Base-by-base conservation (phyloP, 179 eudicot genomes). In the Beta corolliflora region DNA sequence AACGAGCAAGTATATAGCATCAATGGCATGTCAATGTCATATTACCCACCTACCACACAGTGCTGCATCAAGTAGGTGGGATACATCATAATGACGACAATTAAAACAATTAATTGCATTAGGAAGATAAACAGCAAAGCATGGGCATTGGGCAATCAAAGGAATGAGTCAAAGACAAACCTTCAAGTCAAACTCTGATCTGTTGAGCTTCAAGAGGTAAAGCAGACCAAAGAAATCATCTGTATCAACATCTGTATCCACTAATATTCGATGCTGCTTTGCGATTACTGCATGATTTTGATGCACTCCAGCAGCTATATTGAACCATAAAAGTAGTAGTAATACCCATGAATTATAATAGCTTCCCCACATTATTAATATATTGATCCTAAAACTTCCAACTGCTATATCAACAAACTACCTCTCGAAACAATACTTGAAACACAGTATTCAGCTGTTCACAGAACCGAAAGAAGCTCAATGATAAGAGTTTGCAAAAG, bases 121-220 rank as follows among this genome's bases (percentile, higher is more conserved):
- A 36, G 41, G 41, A 36, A 36, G 41, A 36, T 36, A 36, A 36
- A 36, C 41, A 7, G 3, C n/a, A n/a, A 1, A 59, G 25, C n/a
- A 59, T 59, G 23, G 3, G 10, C 14, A 21, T 61, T 61, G 12
- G 21, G 9, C 19, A 16, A 3, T 25, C 14, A 63, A 63, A 63
- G 67, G 14, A 58, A 7, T 2, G 36, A 66, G 4, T 16, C 29
- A 4, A 65, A 65, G 18, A 19, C 0, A 66, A 77, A 71, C 75
- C 75, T 71, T 71, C 11, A 71, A n/a, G 55, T 71, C 55, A 71
- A 71, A 71, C 55, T 71, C 75, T 19, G 55, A 45, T 71, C 75
- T 45, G 15, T 50, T 71, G 56, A 71, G 75, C 75, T 71, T 71
- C 75, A 71, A 71, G 75, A 71, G 75, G 75, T 71, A 71, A 50